A percentile compares a stretch with the other conserved stretches of the same genome.
phyloP scores from a whole-genome alignment of 139 green algal species.

The Coelastrella sp. region DNA sequence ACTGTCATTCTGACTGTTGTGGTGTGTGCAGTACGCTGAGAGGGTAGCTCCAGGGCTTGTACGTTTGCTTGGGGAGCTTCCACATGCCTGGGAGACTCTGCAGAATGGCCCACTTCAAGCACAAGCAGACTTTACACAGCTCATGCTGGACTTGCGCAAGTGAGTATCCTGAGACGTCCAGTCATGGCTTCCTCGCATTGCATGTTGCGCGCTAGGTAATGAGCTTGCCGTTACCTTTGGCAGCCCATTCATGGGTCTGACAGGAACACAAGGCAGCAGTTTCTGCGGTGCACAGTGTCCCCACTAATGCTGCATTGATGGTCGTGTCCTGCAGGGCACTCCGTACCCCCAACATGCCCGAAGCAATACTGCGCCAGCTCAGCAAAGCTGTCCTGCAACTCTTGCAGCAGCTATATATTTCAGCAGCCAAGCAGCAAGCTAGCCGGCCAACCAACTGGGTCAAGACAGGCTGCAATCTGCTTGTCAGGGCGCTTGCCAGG shows the following conservation, averaged over 20 bases:
- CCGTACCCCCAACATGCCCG: background rate
- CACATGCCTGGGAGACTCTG: background rate
- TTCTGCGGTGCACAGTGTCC: no score
- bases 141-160: conserved; percentile 36
- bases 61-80: background rate
- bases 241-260: no score
- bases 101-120: conserved; percentile 16
- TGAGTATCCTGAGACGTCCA: background rate
- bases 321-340: conserved; percentile 10
- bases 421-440: conserved; percentile 19
- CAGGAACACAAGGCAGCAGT: no score
- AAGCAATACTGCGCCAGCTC: conserved; percentile 9
- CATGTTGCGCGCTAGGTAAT: no score
- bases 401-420: conserved; percentile 2
- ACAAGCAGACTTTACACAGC: conserved; percentile 46
- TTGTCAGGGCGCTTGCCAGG: conserved; percentile 38
- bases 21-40: conserved; percentile 24
- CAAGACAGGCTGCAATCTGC: conserved; percentile 41
- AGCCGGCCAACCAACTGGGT: conserved; percentile 1
- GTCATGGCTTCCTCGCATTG: no score
- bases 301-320: background rate
- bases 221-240: no score
- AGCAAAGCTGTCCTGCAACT: conserved; percentile 24
- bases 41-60: conserved; percentile 2
- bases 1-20: background rate